These are phyloP conservation scores for Podospora anserina DNA, from an alignment of 495 filamentous ascomycete species.

Conservation along the genomic window DNA sequence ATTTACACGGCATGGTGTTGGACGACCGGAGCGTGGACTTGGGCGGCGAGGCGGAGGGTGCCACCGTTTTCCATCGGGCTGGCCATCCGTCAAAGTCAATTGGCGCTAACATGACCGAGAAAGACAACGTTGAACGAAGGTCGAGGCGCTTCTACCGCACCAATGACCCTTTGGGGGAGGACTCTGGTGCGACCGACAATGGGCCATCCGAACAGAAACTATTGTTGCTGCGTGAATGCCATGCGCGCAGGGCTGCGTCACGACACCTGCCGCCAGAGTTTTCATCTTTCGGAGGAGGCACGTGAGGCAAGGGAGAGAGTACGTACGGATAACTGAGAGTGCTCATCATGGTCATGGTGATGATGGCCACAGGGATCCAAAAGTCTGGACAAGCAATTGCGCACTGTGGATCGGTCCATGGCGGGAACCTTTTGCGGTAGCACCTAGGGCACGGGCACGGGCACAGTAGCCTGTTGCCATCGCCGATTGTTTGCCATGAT, in stretches of 20 bases:
- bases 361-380: background rate
- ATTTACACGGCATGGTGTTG: background rate
- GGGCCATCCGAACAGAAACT: background rate
- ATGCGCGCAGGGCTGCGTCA: background rate
- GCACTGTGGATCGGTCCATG: background rate
- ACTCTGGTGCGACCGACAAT: background rate
- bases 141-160: background rate
- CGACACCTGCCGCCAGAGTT: background rate
- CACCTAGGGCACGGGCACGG: too few relatives aligned
- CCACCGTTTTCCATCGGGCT: too few relatives aligned
- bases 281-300: background rate
- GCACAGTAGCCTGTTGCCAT: background rate
- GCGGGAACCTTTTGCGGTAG: background rate
- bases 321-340: too few relatives aligned
- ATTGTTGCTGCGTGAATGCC: background rate
- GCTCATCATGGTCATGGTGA: too few relatives aligned
- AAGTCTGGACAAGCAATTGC: background rate
- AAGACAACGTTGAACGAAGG: background rate
- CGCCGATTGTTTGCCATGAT: too few relatives aligned
- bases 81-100: background rate
- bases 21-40: too few relatives aligned
- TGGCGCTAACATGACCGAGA: background rate
- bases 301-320: background rate
- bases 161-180: background rate
- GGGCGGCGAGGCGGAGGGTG: too few relatives aligned